Conservation (phyloP, 768 basidiomycete genomes). For the Lentinula guzmanii region DNA sequence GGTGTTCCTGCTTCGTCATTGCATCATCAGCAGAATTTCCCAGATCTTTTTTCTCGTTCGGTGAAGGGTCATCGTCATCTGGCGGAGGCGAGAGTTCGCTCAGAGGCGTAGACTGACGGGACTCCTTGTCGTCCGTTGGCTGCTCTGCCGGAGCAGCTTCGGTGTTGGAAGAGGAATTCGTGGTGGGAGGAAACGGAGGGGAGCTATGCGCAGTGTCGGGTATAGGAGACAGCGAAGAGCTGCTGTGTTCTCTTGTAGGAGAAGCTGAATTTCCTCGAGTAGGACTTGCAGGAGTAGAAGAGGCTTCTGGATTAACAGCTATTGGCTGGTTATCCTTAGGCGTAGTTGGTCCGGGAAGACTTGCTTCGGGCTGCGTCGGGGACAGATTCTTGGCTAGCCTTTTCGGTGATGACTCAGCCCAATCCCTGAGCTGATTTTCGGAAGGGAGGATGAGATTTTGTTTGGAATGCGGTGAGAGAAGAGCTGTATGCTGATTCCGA, state of each 20-base stretch:
- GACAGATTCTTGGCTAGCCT: background rate
- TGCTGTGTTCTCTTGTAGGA: background rate
- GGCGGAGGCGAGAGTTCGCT: conserved; percentile 71
- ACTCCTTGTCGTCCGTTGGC: conserved; percentile 28
- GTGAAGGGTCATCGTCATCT: conserved; percentile 41
- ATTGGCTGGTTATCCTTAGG: conserved; percentile 2
- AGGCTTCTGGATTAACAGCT: background rate
- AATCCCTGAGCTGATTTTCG: background rate
- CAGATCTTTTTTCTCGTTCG: conserved; percentile 26
- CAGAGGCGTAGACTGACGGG: conserved; percentile 65
- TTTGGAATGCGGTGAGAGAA: conserved; percentile 1
- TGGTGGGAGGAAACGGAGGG: conserved; percentile 19
- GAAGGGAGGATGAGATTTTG: background rate
- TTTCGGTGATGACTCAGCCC: background rate
- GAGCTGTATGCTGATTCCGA: conserved; percentile 5
- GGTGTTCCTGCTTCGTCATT: conserved; percentile 18
- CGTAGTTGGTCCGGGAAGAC: background rate
- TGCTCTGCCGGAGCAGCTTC: conserved; percentile 14
- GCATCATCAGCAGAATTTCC: conserved; percentile 33
- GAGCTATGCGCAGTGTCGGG: conserved; percentile 34
- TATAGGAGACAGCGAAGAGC: conserved; percentile 51
- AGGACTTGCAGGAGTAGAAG: background rate
- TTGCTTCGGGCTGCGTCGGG: background rate
- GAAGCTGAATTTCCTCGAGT: background rate
- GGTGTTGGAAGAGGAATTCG: conserved; percentile 13